phyloP scores from a whole-genome alignment of 192 early-diverging fungal genomes.

The Backusella sp. region DNA sequence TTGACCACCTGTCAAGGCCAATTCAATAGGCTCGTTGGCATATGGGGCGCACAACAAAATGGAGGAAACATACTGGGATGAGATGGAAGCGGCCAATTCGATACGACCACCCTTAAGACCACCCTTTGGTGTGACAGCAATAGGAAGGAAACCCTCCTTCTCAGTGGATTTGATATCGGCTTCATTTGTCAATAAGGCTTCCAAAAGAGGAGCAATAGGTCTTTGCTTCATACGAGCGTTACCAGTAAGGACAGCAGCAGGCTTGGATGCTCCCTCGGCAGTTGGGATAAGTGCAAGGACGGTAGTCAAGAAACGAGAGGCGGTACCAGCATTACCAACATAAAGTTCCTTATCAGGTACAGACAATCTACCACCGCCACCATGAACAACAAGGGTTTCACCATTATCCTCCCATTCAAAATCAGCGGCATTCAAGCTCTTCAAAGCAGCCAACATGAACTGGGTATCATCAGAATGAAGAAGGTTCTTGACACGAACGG shows the following conservation, averaged over 20 bases:
- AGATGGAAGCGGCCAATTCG: slow-evolving; percentile 87
- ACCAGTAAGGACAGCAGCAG: slow-evolving; percentile 76
- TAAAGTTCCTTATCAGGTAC: slow-evolving; percentile 81
- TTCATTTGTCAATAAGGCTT: slow-evolving; percentile 81
- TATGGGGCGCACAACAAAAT: slow-evolving; percentile 97
- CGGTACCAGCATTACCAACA: slow-evolving; percentile 97
- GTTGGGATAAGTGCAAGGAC: slow-evolving; percentile 74
- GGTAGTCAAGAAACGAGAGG: slow-evolving; percentile 91
- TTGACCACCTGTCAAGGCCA: slow-evolving; percentile 86
- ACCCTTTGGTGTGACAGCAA: slow-evolving; percentile 71
- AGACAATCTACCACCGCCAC: slow-evolving; percentile 74
- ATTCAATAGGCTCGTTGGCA: slow-evolving; percentile 71
- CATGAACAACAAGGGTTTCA: slow-evolving; percentile 79
- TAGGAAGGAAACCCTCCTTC: slow-evolving; percentile 81
- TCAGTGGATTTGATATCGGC: slow-evolving; percentile 75
- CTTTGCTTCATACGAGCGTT: slow-evolving; percentile 98
- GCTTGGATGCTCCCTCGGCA: slow-evolving; percentile 23
- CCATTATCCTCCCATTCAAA: slow-evolving; percentile 95
- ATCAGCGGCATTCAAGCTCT: slow-evolving; percentile 81
- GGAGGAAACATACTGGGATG: slow-evolving; percentile 97
- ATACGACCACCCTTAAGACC: slow-evolving; percentile 88
- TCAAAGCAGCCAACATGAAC: slow-evolving; percentile 90
- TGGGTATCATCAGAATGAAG: slow-evolving; percentile 98
- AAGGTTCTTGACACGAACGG: slow-evolving; percentile 79
- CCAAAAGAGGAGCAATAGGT: slow-evolving; percentile 87